Base-by-base conservation (phyloP, 2,329 filamentous ascomycete genomes). In the Amylocarpus encephaloides region DNA sequence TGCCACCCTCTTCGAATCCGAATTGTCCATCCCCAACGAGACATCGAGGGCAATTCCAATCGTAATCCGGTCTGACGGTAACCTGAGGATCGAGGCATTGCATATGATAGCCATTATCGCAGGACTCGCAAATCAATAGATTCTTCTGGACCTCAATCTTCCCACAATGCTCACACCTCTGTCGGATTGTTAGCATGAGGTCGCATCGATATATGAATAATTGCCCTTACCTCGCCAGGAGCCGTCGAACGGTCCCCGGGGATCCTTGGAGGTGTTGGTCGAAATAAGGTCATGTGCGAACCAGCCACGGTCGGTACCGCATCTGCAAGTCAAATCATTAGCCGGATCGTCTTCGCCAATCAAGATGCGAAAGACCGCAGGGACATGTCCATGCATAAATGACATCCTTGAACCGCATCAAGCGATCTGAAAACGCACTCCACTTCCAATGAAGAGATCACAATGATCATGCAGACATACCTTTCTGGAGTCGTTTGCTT, bases 1-100 rank as follows among this genome's bases (percentile, higher is more conserved):
- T 79, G 3, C 91, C 91, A 19, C 93, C 93, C 67, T 98, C 93
- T 65, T 97, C 92, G 55, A 98, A 98, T 0, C 93, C 93, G 62
- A 95, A 98, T 58, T 97, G 90, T 35, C 92, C 91, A 50, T 95
- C 95, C 42, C 93, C 93, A 19, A 98, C 93, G 22, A 98, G 79
- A 66, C 93, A 98, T 63, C 90, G 82, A 0, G 93, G 86, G 60
- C 93, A 98, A 66, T 97, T 92, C 93, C 93, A 98, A 64, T 97
- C 93, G 47, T 83, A 78, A 19, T 93, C 86, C 0, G 90, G 89
- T 56, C 86, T 82, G 7, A 78, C 73, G 60, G 85, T 86, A 39
- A 95, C 72, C 1, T 87, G 88, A 32, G 91, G 92, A 57, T 98
- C 93, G 16, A 97, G 78, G 63, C 93, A 98, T 52, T 82, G 77